Evolutionary conservation across 352 stramenopile species (phyloP), one percentile per base, ranked within the genome.

Genomic region (Globisporangium nagaii): DNA sequence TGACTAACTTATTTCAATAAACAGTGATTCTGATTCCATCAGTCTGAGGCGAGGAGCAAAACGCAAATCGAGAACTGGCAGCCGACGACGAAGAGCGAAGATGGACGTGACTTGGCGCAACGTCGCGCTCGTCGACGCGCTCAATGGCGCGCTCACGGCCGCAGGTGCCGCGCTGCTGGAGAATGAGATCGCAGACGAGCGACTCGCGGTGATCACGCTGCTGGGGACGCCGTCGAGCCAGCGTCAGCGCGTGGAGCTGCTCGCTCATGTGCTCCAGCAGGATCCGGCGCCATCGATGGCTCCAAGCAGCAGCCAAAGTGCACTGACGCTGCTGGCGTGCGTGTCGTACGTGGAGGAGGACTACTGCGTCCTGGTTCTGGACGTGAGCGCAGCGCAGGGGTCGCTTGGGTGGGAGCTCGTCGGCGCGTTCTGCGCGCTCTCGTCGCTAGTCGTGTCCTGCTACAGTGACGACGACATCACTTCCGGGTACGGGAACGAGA

Each of bases 371-470:
- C 53, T 91, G 10, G 24, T 91, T 13, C 45, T 91, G 36, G 76
- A 88, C 34, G 58, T 68, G 12, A 58, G 59, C 19, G 24, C 32
- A 0, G 25, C 39, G 0, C 48, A 62, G 32, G 43, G 36, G 3
- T 36, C n/a, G 10, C 32, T 17, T 4, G 53, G 39, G 2, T 43
- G 24, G 19, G 54, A 44, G 43, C 65, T 85, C 24, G 50, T 69
- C 17, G 75, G 78, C 15, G 63, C 63, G 13, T 47, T 89, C 15
- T 88, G 67, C 32, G 63, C 66, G 49, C 60, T 90, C 31, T 88
- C 80, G 42, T 90, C 80, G 55, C 62, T 91, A 20, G 75, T 89
- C 20, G 42, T 91, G 31, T 74, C 63, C 3, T 75, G 63, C 27
- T 72, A 50, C 25, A 70, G 82, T 34, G 20, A 48, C 39, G 22